Evolutionary conservation across 352 stramenopile genomes (phyloP).

Genomic region (Thalassiosira sp.): DNA sequence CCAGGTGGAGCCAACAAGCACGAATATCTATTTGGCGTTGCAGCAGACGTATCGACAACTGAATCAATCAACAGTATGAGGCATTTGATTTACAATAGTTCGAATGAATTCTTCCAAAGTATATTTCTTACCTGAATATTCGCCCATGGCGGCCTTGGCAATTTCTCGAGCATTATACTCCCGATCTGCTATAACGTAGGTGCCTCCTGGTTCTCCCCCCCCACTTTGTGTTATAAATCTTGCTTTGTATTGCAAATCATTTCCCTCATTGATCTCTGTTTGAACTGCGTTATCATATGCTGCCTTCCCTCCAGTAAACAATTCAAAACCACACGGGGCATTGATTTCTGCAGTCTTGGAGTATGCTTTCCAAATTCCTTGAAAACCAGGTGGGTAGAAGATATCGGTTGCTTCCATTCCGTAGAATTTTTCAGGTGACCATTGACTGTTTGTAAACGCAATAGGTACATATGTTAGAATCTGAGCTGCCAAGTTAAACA

Average conservation of each 20-base stretch:
- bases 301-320: constrained; percentile 69
- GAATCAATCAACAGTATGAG: no score
- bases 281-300: constrained; percentile 46
- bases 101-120: no score
- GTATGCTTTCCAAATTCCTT: constrained; percentile 56
- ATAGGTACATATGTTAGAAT: no score
- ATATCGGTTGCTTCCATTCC: constrained; percentile 73
- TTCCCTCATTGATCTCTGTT: constrained; percentile 49
- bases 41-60: constrained; percentile 62
- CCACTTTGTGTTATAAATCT: constrained; percentile 50
- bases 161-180: constrained; percentile 78
- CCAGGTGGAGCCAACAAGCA: constrained; percentile 61
- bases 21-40: constrained; percentile 75
- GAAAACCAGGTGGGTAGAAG: constrained; percentile 68
- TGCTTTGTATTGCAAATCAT: constrained; percentile 61
- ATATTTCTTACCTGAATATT: no score
- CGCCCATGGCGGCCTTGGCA: constrained; percentile 72
- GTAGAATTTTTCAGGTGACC: no score
- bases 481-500: no score
- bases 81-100: no score
- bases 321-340: constrained; percentile 65
- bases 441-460: no score
- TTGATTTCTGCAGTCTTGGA: constrained; percentile 60
- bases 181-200: constrained; percentile 64
- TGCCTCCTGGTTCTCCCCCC: neutral